phyloP scores from a whole-genome alignment of 306 rosid genomes.

The Vigna hirtella region DNA sequence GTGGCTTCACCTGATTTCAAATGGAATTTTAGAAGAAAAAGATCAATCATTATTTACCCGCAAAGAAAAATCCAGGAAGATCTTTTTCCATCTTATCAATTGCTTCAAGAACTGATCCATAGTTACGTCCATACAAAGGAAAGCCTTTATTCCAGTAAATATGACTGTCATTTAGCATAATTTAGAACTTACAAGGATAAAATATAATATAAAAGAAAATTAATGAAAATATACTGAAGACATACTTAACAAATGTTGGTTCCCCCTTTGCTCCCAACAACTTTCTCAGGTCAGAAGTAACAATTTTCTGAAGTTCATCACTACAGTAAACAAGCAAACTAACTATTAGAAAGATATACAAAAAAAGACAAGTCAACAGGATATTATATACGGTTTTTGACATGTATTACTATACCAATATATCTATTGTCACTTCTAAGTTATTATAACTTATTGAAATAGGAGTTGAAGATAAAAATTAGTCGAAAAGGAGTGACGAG shows the following conservation, averaged over 20 bases:
- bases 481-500: background rate
- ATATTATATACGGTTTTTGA: slow-evolving; percentile 26
- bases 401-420: background rate
- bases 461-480: background rate
- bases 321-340: slow-evolving; percentile 53
- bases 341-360: slow-evolving; percentile 33
- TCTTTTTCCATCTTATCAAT: slow-evolving; percentile 81
- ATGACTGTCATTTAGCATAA: slow-evolving; percentile 68
- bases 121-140: slow-evolving; percentile 82
- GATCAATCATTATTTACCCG: slow-evolving; percentile 62
- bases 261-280: slow-evolving; percentile 90
- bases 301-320: slow-evolving; percentile 76
- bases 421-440: slow-evolving; percentile 6
- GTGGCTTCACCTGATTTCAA: background rate
- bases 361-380: slow-evolving; percentile 9
- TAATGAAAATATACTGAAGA: slow-evolving; percentile 29
- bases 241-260: slow-evolving; percentile 82
- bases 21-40: background rate
- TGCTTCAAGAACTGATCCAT: slow-evolving; percentile 81
- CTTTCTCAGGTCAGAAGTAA: slow-evolving; percentile 81
- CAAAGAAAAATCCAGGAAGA: slow-evolving; percentile 91
- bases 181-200: slow-evolving; percentile 34
- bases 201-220: slow-evolving; percentile 4
- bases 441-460: slow-evolving; percentile 2
- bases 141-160: slow-evolving; percentile 90